Percentiles rank a stretch among this genome's conserved stretches.
These are phyloP conservation scores for Articulospora tetracladia DNA, from an alignment of 495 filamentous ascomycete genomes.

Conservation along the genomic window DNA sequence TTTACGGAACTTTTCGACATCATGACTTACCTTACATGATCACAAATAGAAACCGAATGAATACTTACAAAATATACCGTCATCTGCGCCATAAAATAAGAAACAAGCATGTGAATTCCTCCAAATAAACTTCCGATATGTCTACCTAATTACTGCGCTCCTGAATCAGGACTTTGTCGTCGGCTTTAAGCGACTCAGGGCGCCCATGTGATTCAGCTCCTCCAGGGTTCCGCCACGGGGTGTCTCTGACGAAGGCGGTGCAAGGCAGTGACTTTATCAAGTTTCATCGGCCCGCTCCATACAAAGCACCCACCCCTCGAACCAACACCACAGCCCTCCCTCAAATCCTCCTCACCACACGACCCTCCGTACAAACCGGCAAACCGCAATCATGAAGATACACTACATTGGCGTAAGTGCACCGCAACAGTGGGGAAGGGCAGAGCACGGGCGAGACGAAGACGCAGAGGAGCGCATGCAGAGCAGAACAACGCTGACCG, in stretches of 20 bases:
- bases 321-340: background rate
- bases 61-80: too few relatives aligned
- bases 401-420: constrained; percentile 82
- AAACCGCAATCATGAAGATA: constrained; percentile 73
- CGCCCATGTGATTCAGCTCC: background rate
- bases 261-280: background rate
- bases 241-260: background rate
- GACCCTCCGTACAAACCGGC: background rate
- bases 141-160: background rate
- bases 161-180: background rate
- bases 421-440: constrained; percentile 4
- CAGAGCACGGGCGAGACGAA: constrained; percentile 2
- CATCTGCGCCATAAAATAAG: background rate
- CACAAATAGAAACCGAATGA: too few relatives aligned
- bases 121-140: background rate
- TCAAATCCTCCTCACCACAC: background rate
- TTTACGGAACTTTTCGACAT: too few relatives aligned
- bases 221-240: background rate
- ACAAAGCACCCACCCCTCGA: background rate
- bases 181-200: background rate
- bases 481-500: background rate
- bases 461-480: constrained; percentile 12
- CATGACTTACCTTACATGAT: too few relatives aligned
- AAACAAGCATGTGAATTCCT: background rate
- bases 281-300: background rate